Evolutionary conservation across 352 stramenopile species (phyloP).

Genomic region (Globisporangium megalacanthum): DNA sequence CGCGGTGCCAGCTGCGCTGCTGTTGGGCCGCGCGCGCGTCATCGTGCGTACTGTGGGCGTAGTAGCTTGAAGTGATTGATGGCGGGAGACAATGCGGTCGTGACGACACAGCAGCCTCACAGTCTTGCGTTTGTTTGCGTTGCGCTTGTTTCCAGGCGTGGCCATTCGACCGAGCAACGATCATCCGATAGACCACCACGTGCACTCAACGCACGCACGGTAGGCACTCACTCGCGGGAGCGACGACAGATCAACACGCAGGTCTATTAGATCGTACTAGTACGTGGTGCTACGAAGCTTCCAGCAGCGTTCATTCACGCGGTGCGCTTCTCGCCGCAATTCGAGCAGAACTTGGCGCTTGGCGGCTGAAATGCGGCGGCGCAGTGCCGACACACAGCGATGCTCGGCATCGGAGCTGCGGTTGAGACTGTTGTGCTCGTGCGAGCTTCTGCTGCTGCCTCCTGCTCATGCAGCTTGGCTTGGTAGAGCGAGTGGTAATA

Average conservation of each 20-base stretch:
- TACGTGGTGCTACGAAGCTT: too few species aligned
- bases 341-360: conserved; percentile 67
- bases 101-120: neutral
- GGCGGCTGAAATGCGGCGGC: conserved; percentile 33
- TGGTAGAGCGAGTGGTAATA: conserved; percentile 85
- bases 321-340: conserved; percentile 55
- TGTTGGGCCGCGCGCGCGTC: conserved; percentile 70
- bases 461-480: conserved; percentile 40
- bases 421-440: neutral
- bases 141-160: conserved; percentile 3
- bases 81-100: neutral
- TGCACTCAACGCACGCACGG: too few species aligned
- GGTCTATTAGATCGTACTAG: neutral
- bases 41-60: conserved; percentile 45
- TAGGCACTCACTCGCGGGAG: too few species aligned
- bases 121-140: neutral
- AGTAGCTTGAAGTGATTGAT: neutral
- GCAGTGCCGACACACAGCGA: conserved; percentile 33
- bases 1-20: conserved; percentile 82
- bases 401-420: neutral
- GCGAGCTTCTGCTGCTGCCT: neutral
- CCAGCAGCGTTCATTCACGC: neutral
- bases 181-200: conserved; percentile 19
- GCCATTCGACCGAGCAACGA: conserved; percentile 12
- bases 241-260: conserved; percentile 2